Percentiles rank a stretch among this genome's conserved stretches.
These are phyloP conservation scores for Fusarium chuoi DNA, from an alignment of 2,329 filamentous ascomycete species.

Conservation along the genomic window DNA sequence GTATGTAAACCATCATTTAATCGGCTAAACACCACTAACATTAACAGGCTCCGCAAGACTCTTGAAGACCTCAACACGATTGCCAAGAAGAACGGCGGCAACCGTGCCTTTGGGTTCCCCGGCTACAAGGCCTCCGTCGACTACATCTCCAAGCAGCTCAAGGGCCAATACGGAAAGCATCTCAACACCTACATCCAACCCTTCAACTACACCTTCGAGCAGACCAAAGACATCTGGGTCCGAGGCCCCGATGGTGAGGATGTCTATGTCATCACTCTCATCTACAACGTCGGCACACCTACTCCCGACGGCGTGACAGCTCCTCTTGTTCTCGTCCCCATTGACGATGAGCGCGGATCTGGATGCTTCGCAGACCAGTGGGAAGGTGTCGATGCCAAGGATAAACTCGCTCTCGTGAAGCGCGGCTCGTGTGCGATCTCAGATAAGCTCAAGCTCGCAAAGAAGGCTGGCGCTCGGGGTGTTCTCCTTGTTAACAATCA, in stretches of 20 bases:
- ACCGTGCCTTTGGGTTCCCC: constrained; percentile 68
- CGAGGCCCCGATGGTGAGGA: constrained; percentile 57
- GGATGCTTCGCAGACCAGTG: constrained; percentile 57
- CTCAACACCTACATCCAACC: constrained; percentile 58
- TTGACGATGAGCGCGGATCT: constrained; percentile 52
- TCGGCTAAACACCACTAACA: neutral
- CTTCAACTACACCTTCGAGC: constrained; percentile 59
- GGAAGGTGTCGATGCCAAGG: constrained; percentile 55
- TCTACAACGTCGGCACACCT: constrained; percentile 59
- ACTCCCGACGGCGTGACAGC: constrained; percentile 51
- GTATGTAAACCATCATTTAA: constrained; percentile 2
- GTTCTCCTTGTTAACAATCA: constrained; percentile 72
- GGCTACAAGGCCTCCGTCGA: constrained; percentile 69
- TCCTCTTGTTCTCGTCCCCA: constrained; percentile 50
- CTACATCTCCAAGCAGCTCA: constrained; percentile 61
- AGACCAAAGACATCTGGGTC: constrained; percentile 55
- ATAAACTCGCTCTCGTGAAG: constrained; percentile 58
- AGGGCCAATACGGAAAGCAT: constrained; percentile 52
- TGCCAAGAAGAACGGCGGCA: constrained; percentile 64
- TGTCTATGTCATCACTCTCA: constrained; percentile 56
- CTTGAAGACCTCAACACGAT: constrained; percentile 66
- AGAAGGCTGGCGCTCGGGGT: constrained; percentile 53
- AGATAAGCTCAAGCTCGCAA: constrained; percentile 57
- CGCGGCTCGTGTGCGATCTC: constrained; percentile 56
- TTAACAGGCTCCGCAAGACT: constrained; percentile 60